Evolutionary conservation across 1,284 basidiomycete species (phyloP).

Genomic region (Apiotrichum laibachii): DNA sequence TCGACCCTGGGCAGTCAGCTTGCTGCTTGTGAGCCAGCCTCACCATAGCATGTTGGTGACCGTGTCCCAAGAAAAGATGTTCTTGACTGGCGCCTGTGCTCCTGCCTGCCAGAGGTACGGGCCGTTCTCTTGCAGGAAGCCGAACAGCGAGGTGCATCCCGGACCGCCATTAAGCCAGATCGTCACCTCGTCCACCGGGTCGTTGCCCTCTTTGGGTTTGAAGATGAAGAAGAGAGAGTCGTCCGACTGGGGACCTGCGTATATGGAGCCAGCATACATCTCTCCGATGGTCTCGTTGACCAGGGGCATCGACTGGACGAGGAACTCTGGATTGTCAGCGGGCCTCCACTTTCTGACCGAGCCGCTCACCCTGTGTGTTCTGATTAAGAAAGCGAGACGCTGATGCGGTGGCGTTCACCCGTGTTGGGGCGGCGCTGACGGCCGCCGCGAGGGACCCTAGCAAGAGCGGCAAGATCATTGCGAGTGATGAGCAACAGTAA

Average conservation of each 20-base stretch:
- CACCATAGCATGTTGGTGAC: conserved; percentile 50
- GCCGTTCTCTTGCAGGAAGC: conserved; percentile 77
- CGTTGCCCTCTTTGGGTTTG: conserved; percentile 19
- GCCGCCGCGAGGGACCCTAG: too few relatives aligned
- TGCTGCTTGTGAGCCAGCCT: background rate
- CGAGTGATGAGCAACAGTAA: too few relatives aligned
- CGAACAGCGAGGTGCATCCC: conserved; percentile 69
- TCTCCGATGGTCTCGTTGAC: conserved; percentile 26
- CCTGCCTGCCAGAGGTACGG: conserved; percentile 67
- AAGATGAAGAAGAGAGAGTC: conserved; percentile 26
- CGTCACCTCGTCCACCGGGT: conserved; percentile 29
- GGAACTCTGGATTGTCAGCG: conserved; percentile 14
- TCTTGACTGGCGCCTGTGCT: conserved; percentile 62
- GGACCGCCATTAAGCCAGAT: conserved; percentile 30
- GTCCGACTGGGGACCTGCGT: conserved; percentile 9
- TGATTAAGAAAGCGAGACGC: too few relatives aligned
- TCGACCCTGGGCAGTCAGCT: conserved; percentile 41
- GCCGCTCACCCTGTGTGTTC: too few relatives aligned
- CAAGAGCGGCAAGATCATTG: too few relatives aligned
- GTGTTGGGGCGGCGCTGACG: too few relatives aligned
- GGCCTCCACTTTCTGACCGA: too few relatives aligned
- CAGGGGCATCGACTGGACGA: conserved; percentile 23
- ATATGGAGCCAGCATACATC: conserved; percentile 27
- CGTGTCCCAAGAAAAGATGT: conserved; percentile 76
- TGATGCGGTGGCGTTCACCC: too few relatives aligned